Conservation (phyloP, 148 eudicot species). For the Pharnaceum exiguum region DNA sequence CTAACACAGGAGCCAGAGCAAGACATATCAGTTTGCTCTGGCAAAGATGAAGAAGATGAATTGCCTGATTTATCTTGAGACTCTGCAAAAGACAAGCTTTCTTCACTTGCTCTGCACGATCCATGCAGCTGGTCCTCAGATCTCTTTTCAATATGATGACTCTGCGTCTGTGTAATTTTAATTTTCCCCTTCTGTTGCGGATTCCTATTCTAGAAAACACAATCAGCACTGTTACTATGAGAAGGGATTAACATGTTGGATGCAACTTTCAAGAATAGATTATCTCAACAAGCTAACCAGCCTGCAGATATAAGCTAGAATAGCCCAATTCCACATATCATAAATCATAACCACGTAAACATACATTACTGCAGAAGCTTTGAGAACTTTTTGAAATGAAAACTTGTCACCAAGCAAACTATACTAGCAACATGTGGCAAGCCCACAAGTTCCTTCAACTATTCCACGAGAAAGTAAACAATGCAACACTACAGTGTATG, state of each 20-base stretch:
- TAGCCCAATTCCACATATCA: too few species aligned
- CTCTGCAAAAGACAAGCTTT: conserved; percentile 17
- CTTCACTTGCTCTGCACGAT: conserved; percentile 27
- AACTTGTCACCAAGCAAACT: too few species aligned
- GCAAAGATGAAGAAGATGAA: conserved; percentile 19
- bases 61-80: conserved; percentile 22
- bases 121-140: conserved; percentile 26
- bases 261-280: too few species aligned
- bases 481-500: too few species aligned
- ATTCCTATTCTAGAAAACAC: conserved; percentile 35
- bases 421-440: too few species aligned
- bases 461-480: too few species aligned
- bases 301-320: too few species aligned
- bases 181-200: conserved; percentile 37
- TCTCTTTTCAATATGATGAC: conserved; percentile 20
- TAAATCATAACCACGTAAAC: too few species aligned
- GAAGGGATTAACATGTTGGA: not conserved
- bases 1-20: conserved; percentile 16
- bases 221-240: conserved; percentile 1
- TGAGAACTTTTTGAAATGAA: too few species aligned
- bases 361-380: too few species aligned
- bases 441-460: too few species aligned
- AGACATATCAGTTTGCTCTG: conserved; percentile 30
- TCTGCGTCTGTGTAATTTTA: conserved; percentile 30
- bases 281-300: too few species aligned